A percentile compares a stretch with the other conserved stretches of the same genome.
Evolutionary conservation across 768 basidiomycete species (phyloP).

Genomic region (Rhodotorula sphaerocarpa): DNA sequence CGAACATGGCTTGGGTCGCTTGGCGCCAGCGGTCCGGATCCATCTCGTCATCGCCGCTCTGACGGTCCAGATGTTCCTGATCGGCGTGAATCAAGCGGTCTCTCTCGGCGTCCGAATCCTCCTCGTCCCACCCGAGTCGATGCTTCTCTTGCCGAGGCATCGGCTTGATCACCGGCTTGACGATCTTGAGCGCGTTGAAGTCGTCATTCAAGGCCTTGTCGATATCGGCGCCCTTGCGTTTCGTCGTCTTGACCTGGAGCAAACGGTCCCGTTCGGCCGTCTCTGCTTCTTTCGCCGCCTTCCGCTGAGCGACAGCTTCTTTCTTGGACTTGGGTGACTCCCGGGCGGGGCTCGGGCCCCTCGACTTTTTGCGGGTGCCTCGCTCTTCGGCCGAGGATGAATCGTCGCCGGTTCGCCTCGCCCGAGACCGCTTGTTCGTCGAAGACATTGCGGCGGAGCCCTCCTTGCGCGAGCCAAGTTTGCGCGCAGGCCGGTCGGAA

Average conservation of each 20-base stretch:
- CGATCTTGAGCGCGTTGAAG: constrained; percentile 36
- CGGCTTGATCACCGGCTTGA: constrained; percentile 13
- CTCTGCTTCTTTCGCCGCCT: constrained; percentile 28
- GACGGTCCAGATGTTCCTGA: background rate
- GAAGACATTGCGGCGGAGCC: constrained; percentile 3
- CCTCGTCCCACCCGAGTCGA: constrained; percentile 24
- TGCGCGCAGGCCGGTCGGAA: background rate
- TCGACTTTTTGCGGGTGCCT: constrained; percentile 4
- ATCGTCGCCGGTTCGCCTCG: background rate
- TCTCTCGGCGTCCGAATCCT: constrained; percentile 28
- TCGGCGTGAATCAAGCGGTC: constrained; percentile 16
- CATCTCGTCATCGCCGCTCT: constrained; percentile 14
- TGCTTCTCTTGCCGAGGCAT: constrained; percentile 18
- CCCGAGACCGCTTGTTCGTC: constrained; percentile 1
- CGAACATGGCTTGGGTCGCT: constrained; percentile 30
- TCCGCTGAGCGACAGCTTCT: constrained; percentile 22
- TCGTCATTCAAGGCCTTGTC: constrained; percentile 32
- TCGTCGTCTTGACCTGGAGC: constrained; percentile 27
- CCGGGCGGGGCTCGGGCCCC: background rate
- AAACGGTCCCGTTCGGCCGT: constrained; percentile 14
- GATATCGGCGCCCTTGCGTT: constrained; percentile 15
- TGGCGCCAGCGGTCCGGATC: constrained; percentile 25
- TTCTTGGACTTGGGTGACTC: constrained; percentile 16
- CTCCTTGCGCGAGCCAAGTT: constrained; percentile 20
- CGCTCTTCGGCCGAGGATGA: background rate